Evolutionary conservation across 306 rosid genomes (phyloP).

Genomic region (Canavalia gladiata): DNA sequence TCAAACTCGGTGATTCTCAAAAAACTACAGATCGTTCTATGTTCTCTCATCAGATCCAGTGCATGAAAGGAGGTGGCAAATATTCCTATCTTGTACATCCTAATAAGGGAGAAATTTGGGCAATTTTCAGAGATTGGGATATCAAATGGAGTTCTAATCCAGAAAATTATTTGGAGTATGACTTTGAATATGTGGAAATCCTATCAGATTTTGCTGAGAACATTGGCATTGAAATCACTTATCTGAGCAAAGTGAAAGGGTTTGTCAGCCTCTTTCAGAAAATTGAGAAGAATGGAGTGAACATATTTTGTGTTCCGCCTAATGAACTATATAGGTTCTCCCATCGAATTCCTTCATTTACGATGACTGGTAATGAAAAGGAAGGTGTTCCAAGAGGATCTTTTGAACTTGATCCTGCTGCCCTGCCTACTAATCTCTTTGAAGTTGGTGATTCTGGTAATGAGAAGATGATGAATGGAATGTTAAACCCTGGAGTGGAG

Average conservation of each 20-base stretch:
- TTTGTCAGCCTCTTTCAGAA: constrained; percentile 81
- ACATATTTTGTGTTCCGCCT: constrained; percentile 57
- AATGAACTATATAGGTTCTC: constrained; percentile 79
- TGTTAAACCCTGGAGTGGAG: constrained; percentile 37
- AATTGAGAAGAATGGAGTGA: constrained; percentile 49
- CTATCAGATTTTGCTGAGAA: constrained; percentile 62
- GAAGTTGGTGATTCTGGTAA: constrained; percentile 40
- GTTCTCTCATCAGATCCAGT: constrained; percentile 79
- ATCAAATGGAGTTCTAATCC: constrained; percentile 76
- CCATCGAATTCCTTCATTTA: constrained; percentile 78
- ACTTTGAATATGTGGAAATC: constrained; percentile 74
- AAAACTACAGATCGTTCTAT: constrained; percentile 43
- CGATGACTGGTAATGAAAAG: constrained; percentile 80
- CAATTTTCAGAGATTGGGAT: constrained; percentile 86
- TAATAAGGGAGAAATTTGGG: constrained; percentile 93
- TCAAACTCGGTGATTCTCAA: constrained; percentile 52
- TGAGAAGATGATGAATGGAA: constrained; percentile 47
- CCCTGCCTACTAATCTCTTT: constrained; percentile 59
- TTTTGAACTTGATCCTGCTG: constrained; percentile 88
- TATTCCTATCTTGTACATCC: constrained; percentile 64
- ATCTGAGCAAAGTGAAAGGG: constrained; percentile 74
- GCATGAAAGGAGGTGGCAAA: constrained; percentile 52
- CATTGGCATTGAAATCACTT: constrained; percentile 66
- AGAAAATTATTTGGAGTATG: constrained; percentile 50
- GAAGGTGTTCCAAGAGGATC: constrained; percentile 78